Base-by-base conservation (phyloP, 495 filamentous ascomycete species). In the Daldinia vernicosa region DNA sequence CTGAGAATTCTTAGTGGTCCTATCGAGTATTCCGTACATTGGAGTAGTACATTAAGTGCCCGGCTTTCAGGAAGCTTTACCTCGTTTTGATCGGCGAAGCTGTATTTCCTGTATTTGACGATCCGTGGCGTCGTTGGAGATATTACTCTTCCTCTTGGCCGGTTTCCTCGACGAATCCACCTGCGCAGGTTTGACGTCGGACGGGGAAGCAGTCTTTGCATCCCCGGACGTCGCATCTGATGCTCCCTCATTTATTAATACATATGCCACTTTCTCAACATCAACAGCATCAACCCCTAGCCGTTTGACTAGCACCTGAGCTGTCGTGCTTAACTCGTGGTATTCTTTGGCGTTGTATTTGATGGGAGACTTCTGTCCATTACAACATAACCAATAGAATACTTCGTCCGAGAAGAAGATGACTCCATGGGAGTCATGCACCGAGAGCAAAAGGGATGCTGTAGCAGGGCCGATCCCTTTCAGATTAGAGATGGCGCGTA, bases 361-460 rank as follows among this genome's bases (percentile, higher is more conserved):
- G 71, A 91, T 83, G 24, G 78, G 70, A 0, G 66, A 66, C 61
- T 77, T 78, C 67, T 83, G 80, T 40, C 81, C 87, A 47, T 77
- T 78, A 70, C 72, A 74, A 76, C 83, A 86, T 14, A 91, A 72
- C 90, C 90, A 94, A 63, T 88, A 82, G 75, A 87, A 93, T 22
- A 88, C 80, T 79, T 94, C 91, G 69, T 95, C 92, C 28, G 89
- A 90, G 79, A 92, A 94, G 77, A 93, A 95, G 1, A 91, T 87
- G 11, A 89, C 81, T 19, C 84, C 79, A 0, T 80, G 74, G 0
- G 84, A 79, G n/a, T 89, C 85, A 59, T 84, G 83, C 4, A 89
- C 83, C 0, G 89, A 86, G 2, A 94, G 83, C 2, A 94, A 78
- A 26, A 95, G 80, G 2, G 90, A 92, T 0, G 89, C 91, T 0